Percentiles rank a stretch among this genome's conserved stretches.
Conservation (phyloP, 768 basidiomycete species). For the Cyathus striatus region DNA sequence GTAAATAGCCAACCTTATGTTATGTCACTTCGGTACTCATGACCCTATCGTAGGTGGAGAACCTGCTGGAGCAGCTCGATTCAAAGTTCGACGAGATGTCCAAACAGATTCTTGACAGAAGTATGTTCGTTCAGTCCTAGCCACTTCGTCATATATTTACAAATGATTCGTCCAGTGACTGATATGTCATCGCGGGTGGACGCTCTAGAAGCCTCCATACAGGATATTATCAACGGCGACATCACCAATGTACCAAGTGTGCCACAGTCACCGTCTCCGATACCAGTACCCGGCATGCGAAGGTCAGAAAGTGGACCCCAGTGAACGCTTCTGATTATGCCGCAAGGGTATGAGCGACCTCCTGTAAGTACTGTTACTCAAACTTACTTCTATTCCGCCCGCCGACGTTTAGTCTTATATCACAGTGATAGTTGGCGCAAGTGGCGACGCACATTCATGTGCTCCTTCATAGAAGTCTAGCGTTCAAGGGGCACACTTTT, state of each 20-base stretch:
- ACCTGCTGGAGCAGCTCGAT: slow-evolving; percentile 83
- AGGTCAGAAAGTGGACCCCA: slow-evolving; percentile 33
- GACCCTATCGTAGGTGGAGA: slow-evolving; percentile 95
- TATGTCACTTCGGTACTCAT: too few relatives aligned
- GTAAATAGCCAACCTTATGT: too few relatives aligned
- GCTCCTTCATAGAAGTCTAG: too few relatives aligned
- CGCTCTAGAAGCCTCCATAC: slow-evolving; percentile 82
- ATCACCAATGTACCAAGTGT: too few relatives aligned
- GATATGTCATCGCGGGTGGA: slow-evolving; percentile 93
- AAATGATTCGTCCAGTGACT: slow-evolving; percentile 51
- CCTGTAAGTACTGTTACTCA: too few relatives aligned
- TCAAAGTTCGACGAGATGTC: slow-evolving; percentile 92
- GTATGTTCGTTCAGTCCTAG: slow-evolving; percentile 55
- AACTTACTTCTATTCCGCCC: too few relatives aligned
- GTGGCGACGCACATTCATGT: too few relatives aligned
- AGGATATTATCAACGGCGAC: slow-evolving; percentile 86
- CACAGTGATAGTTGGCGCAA: too few relatives aligned
- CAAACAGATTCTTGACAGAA: slow-evolving; percentile 77
- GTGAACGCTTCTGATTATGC: too few relatives aligned
- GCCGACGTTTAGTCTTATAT: too few relatives aligned
- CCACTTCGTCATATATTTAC: background rate
- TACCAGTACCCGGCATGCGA: slow-evolving; percentile 24
- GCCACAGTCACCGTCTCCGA: slow-evolving; percentile 58
- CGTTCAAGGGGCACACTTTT: too few relatives aligned
- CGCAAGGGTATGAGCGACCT: too few relatives aligned